phyloP scores from a whole-genome alignment of 1,139 yeast genomes.

The Candida albicans region DNA sequence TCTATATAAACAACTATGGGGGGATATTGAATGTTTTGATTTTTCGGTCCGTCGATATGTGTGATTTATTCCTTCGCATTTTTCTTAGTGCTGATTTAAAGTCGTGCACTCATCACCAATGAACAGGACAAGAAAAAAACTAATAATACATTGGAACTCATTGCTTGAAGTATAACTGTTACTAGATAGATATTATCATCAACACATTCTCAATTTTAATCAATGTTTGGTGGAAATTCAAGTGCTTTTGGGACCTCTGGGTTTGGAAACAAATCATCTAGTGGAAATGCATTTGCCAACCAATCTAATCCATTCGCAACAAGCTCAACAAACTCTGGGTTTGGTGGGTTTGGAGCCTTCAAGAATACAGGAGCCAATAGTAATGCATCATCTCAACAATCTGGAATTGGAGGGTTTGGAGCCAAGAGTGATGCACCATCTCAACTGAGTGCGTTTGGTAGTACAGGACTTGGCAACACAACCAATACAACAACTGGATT shows the following conservation, averaged over 20 bases:
- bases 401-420: conserved; percentile 10
- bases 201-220: no score
- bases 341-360: no score
- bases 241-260: conserved; percentile 13
- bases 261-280: conserved; percentile 1
- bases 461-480: conserved; percentile 15
- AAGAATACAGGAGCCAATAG: not conserved
- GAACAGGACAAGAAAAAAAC: not conserved
- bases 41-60: not conserved
- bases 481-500: conserved; percentile 4
- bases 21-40: not conserved
- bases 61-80: not conserved
- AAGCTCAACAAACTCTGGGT: no score
- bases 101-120: not conserved
- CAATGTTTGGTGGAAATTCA: conserved; percentile 3
- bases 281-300: not conserved
- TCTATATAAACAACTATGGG: no score
- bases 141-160: not conserved
- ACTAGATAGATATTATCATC: no score
- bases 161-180: no score
- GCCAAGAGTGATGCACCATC: conserved; percentile 11
- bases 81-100: not conserved
- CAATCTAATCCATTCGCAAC: no score
- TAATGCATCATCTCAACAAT: conserved; percentile 1
- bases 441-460: conserved; percentile 1